Conservation (phyloP, 306 rosid species). For the Vachellia pachyceras region DNA sequence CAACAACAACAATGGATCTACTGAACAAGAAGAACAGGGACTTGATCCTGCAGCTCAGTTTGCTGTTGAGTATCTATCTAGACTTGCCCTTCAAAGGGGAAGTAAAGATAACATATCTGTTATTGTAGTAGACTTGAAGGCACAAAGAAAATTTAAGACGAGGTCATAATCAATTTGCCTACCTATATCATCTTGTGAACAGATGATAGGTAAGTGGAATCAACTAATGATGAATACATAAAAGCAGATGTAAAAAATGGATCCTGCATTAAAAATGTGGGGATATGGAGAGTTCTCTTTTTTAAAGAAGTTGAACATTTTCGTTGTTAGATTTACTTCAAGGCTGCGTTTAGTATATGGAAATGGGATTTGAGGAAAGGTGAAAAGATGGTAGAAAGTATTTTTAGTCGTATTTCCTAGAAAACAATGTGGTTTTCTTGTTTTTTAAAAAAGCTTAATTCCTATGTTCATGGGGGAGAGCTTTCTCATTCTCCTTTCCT, state of each 20-base stretch:
- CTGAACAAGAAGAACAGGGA: conserved; percentile 40
- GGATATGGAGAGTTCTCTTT: too few relatives aligned
- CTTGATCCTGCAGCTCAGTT: conserved; percentile 80
- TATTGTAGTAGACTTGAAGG: conserved; percentile 75
- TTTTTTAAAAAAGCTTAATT: not conserved
- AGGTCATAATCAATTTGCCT: conserved; percentile 37
- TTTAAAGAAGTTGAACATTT: not conserved
- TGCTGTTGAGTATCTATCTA: conserved; percentile 75
- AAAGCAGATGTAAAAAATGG: not conserved
- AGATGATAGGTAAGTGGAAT: not conserved
- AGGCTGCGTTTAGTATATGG: not conserved
- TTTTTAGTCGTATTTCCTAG: not conserved
- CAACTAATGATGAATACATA: not conserved
- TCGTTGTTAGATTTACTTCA: not conserved
- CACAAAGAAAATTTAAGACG: conserved; percentile 69
- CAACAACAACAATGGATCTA: not conserved
- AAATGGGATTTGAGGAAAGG: conserved; percentile 1
- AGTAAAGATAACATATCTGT: conserved; percentile 82
- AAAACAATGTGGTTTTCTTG: not conserved
- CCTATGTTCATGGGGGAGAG: not conserved
- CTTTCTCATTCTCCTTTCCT: not conserved
- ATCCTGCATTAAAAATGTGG: not conserved
- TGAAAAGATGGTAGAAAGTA: not conserved
- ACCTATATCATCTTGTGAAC: not conserved
- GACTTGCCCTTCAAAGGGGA: conserved; percentile 74